Percentiles rank a stretch among this genome's conserved stretches.
phyloP scores from a whole-genome alignment of 305 asterid genomes.

The Fraxinus paxiana region DNA sequence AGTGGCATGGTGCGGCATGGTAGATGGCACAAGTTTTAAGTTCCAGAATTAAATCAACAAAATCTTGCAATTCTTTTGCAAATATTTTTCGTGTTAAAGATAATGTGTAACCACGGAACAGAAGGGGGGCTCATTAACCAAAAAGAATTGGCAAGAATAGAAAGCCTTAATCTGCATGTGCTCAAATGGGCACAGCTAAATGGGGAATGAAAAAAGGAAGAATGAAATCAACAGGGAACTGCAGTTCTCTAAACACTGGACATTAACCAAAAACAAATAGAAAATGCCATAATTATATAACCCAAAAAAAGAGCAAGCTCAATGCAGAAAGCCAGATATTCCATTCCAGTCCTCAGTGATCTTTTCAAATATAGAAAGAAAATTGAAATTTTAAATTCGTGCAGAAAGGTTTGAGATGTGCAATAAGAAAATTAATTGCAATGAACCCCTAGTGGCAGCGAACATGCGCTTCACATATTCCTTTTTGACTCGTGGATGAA shows the following conservation, averaged over 20 bases:
- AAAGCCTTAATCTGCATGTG: constrained; percentile 15
- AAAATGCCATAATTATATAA: not conserved
- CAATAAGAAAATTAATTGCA: not conserved
- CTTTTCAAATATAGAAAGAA: not conserved
- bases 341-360: not conserved
- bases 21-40: constrained; percentile 3
- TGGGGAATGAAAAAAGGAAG: constrained; percentile 5
- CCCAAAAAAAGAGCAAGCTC: not conserved
- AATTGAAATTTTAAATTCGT: not conserved
- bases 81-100: constrained; percentile 5
- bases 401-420: not conserved
- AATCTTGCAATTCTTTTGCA: not conserved
- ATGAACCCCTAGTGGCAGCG: not conserved
- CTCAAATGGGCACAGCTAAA: constrained; percentile 3
- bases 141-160: not conserved
- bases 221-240: not conserved
- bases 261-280: constrained; percentile 6
- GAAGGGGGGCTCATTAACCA: not conserved
- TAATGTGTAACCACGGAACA: constrained; percentile 3
- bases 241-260: not conserved
- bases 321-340: not conserved
- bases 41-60: constrained; percentile 15
- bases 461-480: not conserved
- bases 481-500: not conserved
- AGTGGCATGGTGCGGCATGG: not conserved